Evolutionary conservation across 768 basidiomycete species (phyloP), one percentile per base, ranked within the genome.

Genomic region (Lactarius quietus): DNA sequence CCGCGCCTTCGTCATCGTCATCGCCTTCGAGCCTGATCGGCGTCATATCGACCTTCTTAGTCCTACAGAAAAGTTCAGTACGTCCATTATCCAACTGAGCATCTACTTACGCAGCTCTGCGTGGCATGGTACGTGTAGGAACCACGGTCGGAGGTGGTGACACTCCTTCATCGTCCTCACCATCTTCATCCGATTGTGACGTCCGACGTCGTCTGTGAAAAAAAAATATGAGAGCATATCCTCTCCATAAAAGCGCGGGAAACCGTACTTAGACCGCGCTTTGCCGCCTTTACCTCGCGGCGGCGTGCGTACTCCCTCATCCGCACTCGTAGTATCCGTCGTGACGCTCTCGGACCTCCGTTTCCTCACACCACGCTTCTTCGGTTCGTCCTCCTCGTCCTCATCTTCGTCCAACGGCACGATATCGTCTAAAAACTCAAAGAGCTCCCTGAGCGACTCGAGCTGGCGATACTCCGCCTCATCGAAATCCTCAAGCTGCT

Each of bases 401-500:
- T 87, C 86, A 9, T 82, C 84, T 7, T 86, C 87, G n/a, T 85
- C 86, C 48, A 85, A 75, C 2, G 89, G 86, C 48, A 89, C 80
- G 51, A 92, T 83, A 12, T 86, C 83, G 68, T 92, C 90, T 73
- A 92, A 70, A 72, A 89, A 89, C 54, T 83, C 80, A 71, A 92
- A 92, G 31, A 90, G 70, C 0, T 84, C 81, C 45, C 84, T 81
- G 31, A 90, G 80, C 33, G 84, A 78, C 59, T 86, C 83, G 3
- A 92, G 78, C 61, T 87, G 79, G 64, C 87, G 78, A 64, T 84
- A 86, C 51, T 92, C 88, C 43, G 84, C 87, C 71, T 91, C 89
- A 65, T 81, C 85, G 73, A 92, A 88, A 64, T 82, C 82, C 65
- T 86, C 85, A 15, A 94, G 77, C 69, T 89, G 86, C 61, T 84